Percentiles rank a stretch among this genome's conserved stretches.
Evolutionary conservation across 129 eudicot species (phyloP).

Genomic region (Scalesia atractyloides): DNA sequence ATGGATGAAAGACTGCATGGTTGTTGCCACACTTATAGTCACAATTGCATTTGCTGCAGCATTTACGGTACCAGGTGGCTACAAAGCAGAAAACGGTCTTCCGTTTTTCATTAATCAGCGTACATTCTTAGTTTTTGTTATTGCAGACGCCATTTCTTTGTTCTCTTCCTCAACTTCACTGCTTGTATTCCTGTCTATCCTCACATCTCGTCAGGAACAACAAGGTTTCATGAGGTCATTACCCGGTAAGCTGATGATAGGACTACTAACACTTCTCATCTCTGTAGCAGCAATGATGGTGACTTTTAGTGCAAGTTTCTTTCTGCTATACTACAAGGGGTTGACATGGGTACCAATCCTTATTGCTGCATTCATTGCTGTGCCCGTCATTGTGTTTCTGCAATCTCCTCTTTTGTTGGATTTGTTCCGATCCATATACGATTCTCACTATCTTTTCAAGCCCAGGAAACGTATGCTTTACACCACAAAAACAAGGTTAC

Average conservation of each 20-base stretch:
- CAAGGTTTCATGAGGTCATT: not conserved
- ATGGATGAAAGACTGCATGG: not conserved
- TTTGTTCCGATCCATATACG: slow-evolving; percentile 15
- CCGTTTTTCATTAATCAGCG: not conserved
- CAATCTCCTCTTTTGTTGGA: slow-evolving; percentile 22
- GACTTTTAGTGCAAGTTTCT: slow-evolving; percentile 30
- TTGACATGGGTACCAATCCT: slow-evolving; percentile 28
- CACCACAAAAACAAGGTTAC: no score
- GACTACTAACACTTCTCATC: slow-evolving; percentile 14
- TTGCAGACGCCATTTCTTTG: not conserved
- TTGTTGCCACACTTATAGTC: not conserved
- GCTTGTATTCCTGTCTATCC: not conserved
- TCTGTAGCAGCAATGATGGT: slow-evolving; percentile 31
- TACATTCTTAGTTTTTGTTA: not conserved
- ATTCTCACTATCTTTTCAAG: slow-evolving; percentile 11
- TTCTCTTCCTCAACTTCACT: slow-evolving; percentile 12
- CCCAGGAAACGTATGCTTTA: slow-evolving; percentile 12
- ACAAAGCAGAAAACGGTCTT: not conserved
- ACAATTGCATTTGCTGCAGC: not conserved
- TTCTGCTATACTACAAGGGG: slow-evolving; percentile 22
- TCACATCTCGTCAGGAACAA: not conserved
- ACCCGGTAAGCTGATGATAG: not conserved
- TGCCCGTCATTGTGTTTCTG: slow-evolving; percentile 10
- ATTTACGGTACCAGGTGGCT: slow-evolving; percentile 6
- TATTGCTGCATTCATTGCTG: not conserved